These are phyloP conservation scores for Thinopyrum elongatum DNA, from an alignment of 176 grass and related monocot species.

Conservation along the genomic window DNA sequence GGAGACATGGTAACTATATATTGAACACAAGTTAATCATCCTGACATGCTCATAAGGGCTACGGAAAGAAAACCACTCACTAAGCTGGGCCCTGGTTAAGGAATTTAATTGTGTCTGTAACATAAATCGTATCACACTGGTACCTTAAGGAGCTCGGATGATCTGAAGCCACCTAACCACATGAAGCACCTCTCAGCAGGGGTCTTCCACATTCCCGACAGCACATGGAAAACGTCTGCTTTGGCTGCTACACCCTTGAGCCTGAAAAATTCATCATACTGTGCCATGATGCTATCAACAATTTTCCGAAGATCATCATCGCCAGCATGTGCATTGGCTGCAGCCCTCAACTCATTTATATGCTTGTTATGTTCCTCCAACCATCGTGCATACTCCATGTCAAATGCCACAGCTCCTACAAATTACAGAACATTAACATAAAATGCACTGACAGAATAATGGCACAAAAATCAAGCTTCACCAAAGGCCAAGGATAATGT, in stretches of 20 bases:
- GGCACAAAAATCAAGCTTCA: neutral
- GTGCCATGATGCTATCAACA: constrained; percentile 68
- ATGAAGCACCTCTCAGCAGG: constrained; percentile 95
- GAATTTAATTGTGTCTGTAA: constrained; percentile 16
- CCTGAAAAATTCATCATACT: constrained; percentile 86
- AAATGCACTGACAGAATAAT: constrained; percentile 22
- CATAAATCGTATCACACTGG: constrained; percentile 24
- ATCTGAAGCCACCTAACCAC: constrained; percentile 92
- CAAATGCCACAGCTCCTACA: constrained; percentile 86
- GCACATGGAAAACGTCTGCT: constrained; percentile 87
- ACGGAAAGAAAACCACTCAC: neutral
- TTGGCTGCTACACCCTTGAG: constrained; percentile 82
- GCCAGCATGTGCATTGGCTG: constrained; percentile 59
- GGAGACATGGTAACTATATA: neutral
- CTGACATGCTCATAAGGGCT: neutral
- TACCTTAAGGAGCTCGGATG: constrained; percentile 95
- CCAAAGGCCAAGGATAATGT: neutral
- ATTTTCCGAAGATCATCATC: constrained; percentile 61
- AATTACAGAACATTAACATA: constrained; percentile 26
- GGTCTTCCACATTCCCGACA: constrained; percentile 98
- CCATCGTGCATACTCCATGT: constrained; percentile 86
- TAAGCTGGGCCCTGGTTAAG: neutral
- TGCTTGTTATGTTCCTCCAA: constrained; percentile 80
- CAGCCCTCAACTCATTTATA: constrained; percentile 68
- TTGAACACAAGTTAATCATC: neutral